A percentile compares a stretch with the other conserved stretches of the same genome.
phyloP scores from a whole-genome alignment of 805 yeast genomes.

The Ogataea pilisensis region DNA sequence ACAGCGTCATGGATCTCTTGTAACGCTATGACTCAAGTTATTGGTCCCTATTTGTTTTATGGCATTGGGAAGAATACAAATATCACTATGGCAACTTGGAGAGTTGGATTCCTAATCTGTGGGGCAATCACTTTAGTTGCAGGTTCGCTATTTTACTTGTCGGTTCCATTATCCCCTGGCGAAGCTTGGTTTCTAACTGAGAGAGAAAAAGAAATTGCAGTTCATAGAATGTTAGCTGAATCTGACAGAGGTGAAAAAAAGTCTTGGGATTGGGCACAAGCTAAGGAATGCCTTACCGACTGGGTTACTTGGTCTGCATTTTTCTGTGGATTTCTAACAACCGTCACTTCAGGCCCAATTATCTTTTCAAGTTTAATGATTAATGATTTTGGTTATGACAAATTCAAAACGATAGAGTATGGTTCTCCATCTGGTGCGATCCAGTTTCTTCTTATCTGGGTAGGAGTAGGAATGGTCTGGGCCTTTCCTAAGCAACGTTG shows the following conservation, averaged over 20 bases:
- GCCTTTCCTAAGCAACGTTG: slow-evolving; percentile 23
- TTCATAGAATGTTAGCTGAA: slow-evolving; percentile 40
- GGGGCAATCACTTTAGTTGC: slow-evolving; percentile 49
- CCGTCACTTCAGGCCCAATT: slow-evolving; percentile 44
- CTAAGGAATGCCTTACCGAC: slow-evolving; percentile 52
- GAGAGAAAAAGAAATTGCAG: slow-evolving; percentile 40
- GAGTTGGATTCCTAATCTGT: slow-evolving; percentile 49
- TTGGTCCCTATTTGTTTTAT: slow-evolving; percentile 51
- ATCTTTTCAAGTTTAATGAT: slow-evolving; percentile 26
- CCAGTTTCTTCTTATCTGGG: slow-evolving; percentile 24
- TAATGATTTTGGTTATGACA: slow-evolving; percentile 31
- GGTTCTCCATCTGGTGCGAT: slow-evolving; percentile 31
- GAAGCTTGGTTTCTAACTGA: slow-evolving; percentile 39
- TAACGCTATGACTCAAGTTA: slow-evolving; percentile 39
- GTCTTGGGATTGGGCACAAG: slow-evolving; percentile 50
- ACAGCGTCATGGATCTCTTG: slow-evolving; percentile 38
- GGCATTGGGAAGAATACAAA: slow-evolving; percentile 39
- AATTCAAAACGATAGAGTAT: slow-evolving; percentile 21
- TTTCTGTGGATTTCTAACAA: slow-evolving; percentile 37
- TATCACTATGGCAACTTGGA: slow-evolving; percentile 52
- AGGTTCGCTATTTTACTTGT: slow-evolving; percentile 21
- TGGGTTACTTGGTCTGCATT: slow-evolving; percentile 46
- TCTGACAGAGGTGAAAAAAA: slow-evolving; percentile 40
- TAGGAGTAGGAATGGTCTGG: slow-evolving; percentile 17
- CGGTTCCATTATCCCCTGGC: slow-evolving; percentile 40